These are phyloP conservation scores for Candida arabinofermentans DNA, from an alignment of 805 yeast genomes.

Conservation along the genomic window DNA sequence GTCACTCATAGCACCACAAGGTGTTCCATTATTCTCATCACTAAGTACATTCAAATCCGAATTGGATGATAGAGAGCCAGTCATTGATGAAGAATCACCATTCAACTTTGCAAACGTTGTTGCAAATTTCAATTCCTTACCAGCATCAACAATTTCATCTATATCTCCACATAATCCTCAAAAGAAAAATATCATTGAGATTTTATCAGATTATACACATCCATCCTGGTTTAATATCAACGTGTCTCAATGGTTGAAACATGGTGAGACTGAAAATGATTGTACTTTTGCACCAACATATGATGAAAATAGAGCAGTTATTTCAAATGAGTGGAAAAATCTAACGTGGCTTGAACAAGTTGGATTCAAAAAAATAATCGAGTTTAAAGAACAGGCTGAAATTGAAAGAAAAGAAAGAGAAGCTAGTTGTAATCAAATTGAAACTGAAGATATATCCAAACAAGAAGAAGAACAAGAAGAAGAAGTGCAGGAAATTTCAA, in stretches of 20 bases:
- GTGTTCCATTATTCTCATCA: constrained; percentile 78
- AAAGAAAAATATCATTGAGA: constrained; percentile 32
- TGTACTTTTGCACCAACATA: constrained; percentile 62
- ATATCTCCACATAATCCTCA: constrained; percentile 25
- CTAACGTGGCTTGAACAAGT: constrained; percentile 50
- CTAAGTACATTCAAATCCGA: constrained; percentile 57
- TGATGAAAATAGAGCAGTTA: constrained; percentile 55
- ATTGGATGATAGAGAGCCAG: constrained; percentile 69
- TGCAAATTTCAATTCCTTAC: constrained; percentile 41
- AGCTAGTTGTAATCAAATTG: neutral
- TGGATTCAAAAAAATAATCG: constrained; percentile 39
- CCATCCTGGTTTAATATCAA: constrained; percentile 66
- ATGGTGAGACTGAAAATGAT: constrained; percentile 32
- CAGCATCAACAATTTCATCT: constrained; percentile 42
- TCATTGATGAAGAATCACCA: constrained; percentile 51
- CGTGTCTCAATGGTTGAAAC: constrained; percentile 61
- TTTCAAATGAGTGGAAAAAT: constrained; percentile 48
- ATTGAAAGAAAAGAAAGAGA: constrained; percentile 1
- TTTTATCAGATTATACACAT: constrained; percentile 50
- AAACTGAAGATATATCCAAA: too few relatives aligned
- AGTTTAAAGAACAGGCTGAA: constrained; percentile 12
- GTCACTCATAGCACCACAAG: constrained; percentile 54
- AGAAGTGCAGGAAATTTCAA: neutral
- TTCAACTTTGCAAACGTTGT: constrained; percentile 64
- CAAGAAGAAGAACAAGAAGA: too few relatives aligned